Percentiles rank a stretch among this genome's conserved stretches.
phyloP scores from a whole-genome alignment of 495 filamentous ascomycete species.

The Amorphotheca resinae region DNA sequence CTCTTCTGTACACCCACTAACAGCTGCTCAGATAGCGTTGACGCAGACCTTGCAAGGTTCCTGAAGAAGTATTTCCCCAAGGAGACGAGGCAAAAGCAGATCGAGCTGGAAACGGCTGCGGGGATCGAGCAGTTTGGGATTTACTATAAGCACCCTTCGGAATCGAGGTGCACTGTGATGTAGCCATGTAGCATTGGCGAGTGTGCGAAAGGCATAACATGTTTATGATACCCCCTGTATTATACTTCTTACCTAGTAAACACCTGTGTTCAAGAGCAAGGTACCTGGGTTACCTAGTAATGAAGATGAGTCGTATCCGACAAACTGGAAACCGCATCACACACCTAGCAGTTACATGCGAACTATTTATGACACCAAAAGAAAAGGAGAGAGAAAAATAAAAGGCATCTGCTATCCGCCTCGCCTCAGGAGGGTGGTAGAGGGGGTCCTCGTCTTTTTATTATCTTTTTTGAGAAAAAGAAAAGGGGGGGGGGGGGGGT shows the following conservation, averaged over 20 bases:
- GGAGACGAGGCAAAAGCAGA: constrained; percentile 51
- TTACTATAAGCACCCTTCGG: constrained; percentile 3
- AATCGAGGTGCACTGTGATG: constrained; percentile 1
- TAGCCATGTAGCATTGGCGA: neutral
- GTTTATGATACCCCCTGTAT: neutral
- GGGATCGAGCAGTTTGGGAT: constrained; percentile 3
- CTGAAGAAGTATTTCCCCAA: constrained; percentile 56
- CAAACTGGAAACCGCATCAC: no score
- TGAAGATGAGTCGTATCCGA: no score
- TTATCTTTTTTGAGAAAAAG: no score
- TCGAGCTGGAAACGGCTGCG: constrained; percentile 1
- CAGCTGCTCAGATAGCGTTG: constrained; percentile 38
- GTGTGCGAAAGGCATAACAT: neutral
- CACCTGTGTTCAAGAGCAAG: no score
- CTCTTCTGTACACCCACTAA: neutral
- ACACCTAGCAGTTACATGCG: no score
- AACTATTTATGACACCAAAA: no score
- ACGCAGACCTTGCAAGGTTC: constrained; percentile 44
- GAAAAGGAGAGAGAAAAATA: no score
- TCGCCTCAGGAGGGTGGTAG: no score
- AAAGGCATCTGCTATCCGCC: no score
- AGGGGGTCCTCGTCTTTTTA: no score
- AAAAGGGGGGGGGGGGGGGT: no score
- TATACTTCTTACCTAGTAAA: neutral
- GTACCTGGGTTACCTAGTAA: no score